Base-by-base conservation (phyloP, 1,139 yeast genomes). In the Blastobotrys capitulatus region DNA sequence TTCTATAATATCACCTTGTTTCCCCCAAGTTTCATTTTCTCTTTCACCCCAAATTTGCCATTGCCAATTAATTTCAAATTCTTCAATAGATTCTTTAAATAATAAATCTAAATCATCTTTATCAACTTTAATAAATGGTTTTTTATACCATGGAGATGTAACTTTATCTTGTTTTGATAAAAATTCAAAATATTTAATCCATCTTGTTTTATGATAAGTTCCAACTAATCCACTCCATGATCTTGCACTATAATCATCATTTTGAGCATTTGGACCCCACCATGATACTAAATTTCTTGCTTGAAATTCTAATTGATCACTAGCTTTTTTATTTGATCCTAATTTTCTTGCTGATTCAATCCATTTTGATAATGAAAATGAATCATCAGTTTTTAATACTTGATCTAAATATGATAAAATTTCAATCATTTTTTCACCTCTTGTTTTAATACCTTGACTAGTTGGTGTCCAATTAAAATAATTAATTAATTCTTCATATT, bases 211-310 rank as follows among this genome's bases (percentile, higher is more conserved):
- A 46, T 54, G 49, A 43, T 54, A 54, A n/a, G 47, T 43, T 1
- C 55, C 53, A 10, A 54, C 54, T 7, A 54, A 38, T 4, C 57
- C 57, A 8, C 55, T 52, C 57, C 57, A 54, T 16, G 54, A 52
- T 42, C 53, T 51, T 10, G 55, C 50, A 15, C 55, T 53, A 37
- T 53, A 54, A 43, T 52, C 54, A 15, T 34, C 20, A n/a, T 42
- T 42, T 34, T 54, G 49, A 22, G 38, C 37, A n/a, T 47, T 41
- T 1, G 54, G 57, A 18, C 57, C 57, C 57, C 57, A 54, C 37
- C 49, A 26, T 12, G 57, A 52, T 32, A 54, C 38, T 45, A 52
- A 51, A 39, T 54, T 54, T 13, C 57, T 47, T 16, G 57, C 57
- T 22, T 50, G 49, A 47, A 52, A 50, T 41, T 54, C 57, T 26